Percentiles rank a stretch among this genome's conserved stretches.
These are phyloP conservation scores for Vigna angularis DNA, from an alignment of 306 rosid species.

Conservation along the genomic window DNA sequence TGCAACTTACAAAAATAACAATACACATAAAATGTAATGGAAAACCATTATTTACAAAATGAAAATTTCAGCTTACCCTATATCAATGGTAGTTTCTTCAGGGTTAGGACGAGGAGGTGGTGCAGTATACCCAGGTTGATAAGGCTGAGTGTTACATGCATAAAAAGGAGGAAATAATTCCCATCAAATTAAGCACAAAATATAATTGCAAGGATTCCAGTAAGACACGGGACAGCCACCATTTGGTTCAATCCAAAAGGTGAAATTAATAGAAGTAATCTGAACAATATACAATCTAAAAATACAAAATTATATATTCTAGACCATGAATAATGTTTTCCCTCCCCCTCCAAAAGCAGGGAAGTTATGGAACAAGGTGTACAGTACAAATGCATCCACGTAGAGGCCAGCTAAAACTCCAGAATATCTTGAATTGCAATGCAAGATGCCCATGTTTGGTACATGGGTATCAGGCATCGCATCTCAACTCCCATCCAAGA, in stretches of 20 bases:
- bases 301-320: conserved; percentile 7
- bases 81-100: conserved; percentile 90
- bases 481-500: background rate
- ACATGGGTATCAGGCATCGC: background rate
- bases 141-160: conserved; percentile 62
- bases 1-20: background rate
- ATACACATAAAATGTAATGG: background rate
- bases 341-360: background rate
- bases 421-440: conserved; percentile 2
- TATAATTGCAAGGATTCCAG: conserved; percentile 3
- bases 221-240: conserved; percentile 2
- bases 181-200: conserved; percentile 40
- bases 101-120: conserved; percentile 82
- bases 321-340: background rate
- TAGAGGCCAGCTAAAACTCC: conserved; percentile 15
- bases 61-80: conserved; percentile 67
- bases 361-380: background rate
- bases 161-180: background rate
- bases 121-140: conserved; percentile 83
- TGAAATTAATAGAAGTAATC: conserved; percentile 7
- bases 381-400: conserved; percentile 1
- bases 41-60: background rate
- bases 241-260: conserved; percentile 32
- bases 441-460: conserved; percentile 7
- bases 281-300: background rate